Conservation (phyloP, 306 rosid species). For the Lathyrus oleraceus region DNA sequence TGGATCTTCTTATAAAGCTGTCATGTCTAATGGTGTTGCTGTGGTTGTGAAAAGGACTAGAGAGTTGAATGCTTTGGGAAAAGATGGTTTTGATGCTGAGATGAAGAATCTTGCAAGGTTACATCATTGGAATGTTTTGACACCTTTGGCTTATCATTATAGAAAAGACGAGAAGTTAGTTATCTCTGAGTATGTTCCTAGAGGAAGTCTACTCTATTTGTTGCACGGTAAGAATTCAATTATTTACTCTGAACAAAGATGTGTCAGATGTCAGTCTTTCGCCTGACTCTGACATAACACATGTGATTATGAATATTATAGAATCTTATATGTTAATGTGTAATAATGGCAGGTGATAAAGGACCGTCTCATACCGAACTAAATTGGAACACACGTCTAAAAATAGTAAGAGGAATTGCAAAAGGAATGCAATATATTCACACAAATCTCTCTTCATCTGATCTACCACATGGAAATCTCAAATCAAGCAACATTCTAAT, state of each 20-base stretch:
- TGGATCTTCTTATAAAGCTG: constrained; percentile 82
- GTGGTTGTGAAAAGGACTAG: constrained; percentile 84
- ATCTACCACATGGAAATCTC: constrained; percentile 82
- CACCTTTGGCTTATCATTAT: constrained; percentile 74
- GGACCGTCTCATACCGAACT: constrained; percentile 60
- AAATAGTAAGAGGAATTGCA: constrained; percentile 65
- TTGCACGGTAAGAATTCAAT: constrained; percentile 76
- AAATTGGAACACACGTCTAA: constrained; percentile 64
- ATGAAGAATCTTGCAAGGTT: constrained; percentile 48
- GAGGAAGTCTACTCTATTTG: constrained; percentile 56
- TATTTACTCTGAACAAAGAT: too few species aligned
- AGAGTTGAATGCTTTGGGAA: constrained; percentile 63
- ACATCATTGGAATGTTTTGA: constrained; percentile 57
- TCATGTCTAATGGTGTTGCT: constrained; percentile 70
- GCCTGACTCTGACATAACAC: too few species aligned
- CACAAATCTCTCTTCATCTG: constrained; percentile 36
- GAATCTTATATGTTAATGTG: neutral
- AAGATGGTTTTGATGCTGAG: constrained; percentile 67
- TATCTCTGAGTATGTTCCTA: constrained; percentile 63
- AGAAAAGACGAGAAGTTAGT: constrained; percentile 68
- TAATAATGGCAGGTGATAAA: constrained; percentile 56
- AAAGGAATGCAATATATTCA: constrained; percentile 67
- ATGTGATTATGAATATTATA: neutral
- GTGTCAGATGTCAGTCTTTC: too few species aligned
- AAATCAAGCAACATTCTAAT: constrained; percentile 81